Evolutionary conservation across 495 filamentous ascomycete genomes (phyloP).

Genomic region (Xanthoparmelia taractica): DNA sequence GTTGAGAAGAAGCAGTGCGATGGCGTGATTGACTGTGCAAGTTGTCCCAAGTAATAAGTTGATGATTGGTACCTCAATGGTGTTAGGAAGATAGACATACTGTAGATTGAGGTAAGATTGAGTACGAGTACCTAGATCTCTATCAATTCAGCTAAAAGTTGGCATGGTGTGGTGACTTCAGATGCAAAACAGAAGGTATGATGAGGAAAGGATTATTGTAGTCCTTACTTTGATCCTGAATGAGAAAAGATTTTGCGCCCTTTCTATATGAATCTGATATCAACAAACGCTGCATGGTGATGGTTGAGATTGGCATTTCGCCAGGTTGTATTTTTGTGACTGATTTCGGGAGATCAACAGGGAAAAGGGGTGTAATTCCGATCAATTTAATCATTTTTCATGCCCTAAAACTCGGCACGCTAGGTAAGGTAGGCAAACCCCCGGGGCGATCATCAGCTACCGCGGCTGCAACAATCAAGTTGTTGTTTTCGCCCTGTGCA

Average conservation of each 20-base stretch:
- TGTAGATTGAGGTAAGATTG: too few species aligned
- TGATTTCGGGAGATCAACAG: conserved; percentile 17
- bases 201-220: too few species aligned
- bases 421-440: neutral
- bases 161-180: conserved; percentile 8
- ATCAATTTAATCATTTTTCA: neutral
- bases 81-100: too few species aligned
- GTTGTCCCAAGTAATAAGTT: too few species aligned
- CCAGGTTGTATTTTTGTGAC: too few species aligned
- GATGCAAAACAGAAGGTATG: neutral
- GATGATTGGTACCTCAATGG: too few species aligned
- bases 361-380: too few species aligned
- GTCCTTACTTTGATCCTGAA: too few species aligned
- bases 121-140: neutral
- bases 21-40: neutral
- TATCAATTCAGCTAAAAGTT: neutral
- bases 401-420: conserved; percentile 10
- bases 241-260: too few species aligned
- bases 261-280: too few species aligned
- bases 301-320: neutral
- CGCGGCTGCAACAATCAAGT: conserved; percentile 17
- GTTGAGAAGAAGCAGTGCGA: neutral
- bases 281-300: neutral
- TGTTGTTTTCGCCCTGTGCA: neutral
- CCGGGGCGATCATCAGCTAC: conserved; percentile 12